Evolutionary conservation across 495 filamentous ascomycete genomes (phyloP).

Genomic region (Neurospora sp.): DNA sequence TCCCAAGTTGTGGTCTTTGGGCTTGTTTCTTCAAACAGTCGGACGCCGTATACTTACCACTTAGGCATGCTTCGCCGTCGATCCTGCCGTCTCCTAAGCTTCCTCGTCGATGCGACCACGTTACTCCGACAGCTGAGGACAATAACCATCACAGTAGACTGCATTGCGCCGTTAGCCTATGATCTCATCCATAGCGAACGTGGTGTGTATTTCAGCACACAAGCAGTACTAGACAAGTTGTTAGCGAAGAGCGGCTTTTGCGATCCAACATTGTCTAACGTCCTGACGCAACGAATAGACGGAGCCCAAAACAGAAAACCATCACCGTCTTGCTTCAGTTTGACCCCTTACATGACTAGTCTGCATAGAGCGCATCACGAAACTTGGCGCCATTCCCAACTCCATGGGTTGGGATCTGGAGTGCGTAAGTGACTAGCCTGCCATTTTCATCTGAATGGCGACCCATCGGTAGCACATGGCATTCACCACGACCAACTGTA

Average conservation of each 20-base stretch:
- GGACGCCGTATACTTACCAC: background rate
- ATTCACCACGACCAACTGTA: background rate
- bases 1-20: background rate
- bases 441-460: background rate
- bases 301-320: background rate
- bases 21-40: background rate
- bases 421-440: background rate
- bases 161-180: background rate
- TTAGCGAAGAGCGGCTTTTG: background rate
- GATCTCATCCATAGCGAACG: background rate
- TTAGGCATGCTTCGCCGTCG: background rate
- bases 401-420: slow-evolving; percentile 5
- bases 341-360: background rate
- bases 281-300: background rate
- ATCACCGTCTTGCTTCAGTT: background rate
- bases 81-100: background rate
- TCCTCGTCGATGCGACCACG: background rate
- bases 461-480: background rate
- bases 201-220: no score
- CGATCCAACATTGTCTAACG: background rate
- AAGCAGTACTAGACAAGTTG: background rate
- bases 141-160: background rate
- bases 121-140: background rate
- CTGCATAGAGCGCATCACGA: slow-evolving; percentile 4
- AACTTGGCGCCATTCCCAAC: slow-evolving; percentile 11